Evolutionary conservation across 2,329 filamentous ascomycete genomes (phyloP).

Genomic region (Diaporthe citrichinensis): DNA sequence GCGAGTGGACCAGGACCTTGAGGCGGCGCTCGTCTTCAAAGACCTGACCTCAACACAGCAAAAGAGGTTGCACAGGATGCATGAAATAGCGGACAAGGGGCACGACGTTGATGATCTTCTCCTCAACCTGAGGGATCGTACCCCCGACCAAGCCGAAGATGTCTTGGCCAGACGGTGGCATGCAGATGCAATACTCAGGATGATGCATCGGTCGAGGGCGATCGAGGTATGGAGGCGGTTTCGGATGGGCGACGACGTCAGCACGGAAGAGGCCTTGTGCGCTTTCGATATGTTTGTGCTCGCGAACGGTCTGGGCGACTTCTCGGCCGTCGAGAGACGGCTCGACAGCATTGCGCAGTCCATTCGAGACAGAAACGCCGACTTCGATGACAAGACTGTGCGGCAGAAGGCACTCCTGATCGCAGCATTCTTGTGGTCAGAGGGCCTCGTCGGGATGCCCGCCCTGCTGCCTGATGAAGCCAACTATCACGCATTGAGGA

Average conservation of each 20-base stretch:
- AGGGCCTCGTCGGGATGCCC: constrained; percentile 63
- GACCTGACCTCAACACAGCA: constrained; percentile 68
- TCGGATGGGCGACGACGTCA: constrained; percentile 58
- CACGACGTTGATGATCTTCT: constrained; percentile 75
- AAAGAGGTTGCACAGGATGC: constrained; percentile 67
- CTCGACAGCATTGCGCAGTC: constrained; percentile 60
- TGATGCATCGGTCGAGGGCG: constrained; percentile 71
- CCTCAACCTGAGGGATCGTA: constrained; percentile 58
- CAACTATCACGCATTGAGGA: constrained; percentile 72
- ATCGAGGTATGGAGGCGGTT: constrained; percentile 71
- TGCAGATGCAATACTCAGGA: constrained; percentile 68
- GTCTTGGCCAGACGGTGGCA: constrained; percentile 73
- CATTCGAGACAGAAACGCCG: constrained; percentile 57
- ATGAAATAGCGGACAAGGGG: constrained; percentile 67
- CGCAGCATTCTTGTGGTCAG: constrained; percentile 64
- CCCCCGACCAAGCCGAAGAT: constrained; percentile 67
- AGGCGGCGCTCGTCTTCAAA: constrained; percentile 60
- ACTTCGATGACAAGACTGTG: constrained; percentile 59
- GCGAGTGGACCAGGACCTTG: constrained; percentile 54
- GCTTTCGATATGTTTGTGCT: constrained; percentile 76
- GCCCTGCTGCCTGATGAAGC: constrained; percentile 39
- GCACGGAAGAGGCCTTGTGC: constrained; percentile 70
- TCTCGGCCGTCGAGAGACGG: constrained; percentile 53
- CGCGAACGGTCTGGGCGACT: constrained; percentile 57
- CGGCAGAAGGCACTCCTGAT: constrained; percentile 66